These are phyloP conservation scores for Diaporthe humulicola DNA, from an alignment of 2,329 filamentous ascomycete genomes.

Conservation along the genomic window DNA sequence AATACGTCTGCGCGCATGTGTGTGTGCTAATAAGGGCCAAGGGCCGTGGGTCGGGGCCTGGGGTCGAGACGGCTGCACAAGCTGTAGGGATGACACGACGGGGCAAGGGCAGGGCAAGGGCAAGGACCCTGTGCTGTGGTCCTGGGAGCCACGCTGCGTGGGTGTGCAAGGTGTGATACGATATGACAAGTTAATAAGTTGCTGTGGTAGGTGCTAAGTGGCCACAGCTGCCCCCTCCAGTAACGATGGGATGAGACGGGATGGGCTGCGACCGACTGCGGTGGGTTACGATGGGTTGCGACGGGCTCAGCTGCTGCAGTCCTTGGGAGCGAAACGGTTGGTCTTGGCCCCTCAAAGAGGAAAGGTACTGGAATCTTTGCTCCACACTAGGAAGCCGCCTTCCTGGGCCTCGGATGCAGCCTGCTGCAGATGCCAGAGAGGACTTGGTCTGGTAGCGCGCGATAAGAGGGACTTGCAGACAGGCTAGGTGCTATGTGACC, in stretches of 20 bases:
- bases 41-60: slow-evolving; percentile 11
- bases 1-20: background rate
- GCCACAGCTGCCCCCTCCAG: background rate
- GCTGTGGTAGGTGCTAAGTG: background rate
- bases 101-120: background rate
- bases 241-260: slow-evolving; percentile 6
- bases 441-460: slow-evolving; percentile 7
- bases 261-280: background rate
- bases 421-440: background rate
- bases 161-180: background rate
- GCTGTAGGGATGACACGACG: slow-evolving; percentile 25
- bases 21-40: slow-evolving; percentile 13
- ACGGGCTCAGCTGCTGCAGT: slow-evolving; percentile 17
- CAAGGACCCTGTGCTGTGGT: background rate
- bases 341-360: background rate
- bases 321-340: slow-evolving; percentile 11
- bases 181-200: background rate
- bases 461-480: background rate
- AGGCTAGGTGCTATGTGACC: background rate
- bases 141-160: background rate
- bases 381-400: slow-evolving; percentile 14
- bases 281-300: background rate
- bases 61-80: background rate
- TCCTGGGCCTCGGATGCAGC: background rate
- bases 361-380: slow-evolving; percentile 13